These are phyloP conservation scores for Globisporangium irregulare DNA, from an alignment of 352 stramenopile genomes.

Conservation along the genomic window DNA sequence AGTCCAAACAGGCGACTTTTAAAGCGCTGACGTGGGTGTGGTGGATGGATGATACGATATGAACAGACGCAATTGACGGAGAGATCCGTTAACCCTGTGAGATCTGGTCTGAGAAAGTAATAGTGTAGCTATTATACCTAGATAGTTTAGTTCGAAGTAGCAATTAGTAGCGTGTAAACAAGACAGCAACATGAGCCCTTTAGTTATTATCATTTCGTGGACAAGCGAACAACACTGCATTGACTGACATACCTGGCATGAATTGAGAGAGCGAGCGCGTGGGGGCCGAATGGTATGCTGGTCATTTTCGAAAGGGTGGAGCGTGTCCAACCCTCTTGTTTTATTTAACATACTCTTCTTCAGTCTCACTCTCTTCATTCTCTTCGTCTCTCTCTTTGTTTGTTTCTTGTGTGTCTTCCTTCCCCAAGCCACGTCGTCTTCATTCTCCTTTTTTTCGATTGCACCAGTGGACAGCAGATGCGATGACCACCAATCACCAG, in stretches of 20 bases:
- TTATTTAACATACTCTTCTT: constrained; percentile 5
- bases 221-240: not conserved
- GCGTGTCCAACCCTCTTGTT: not conserved
- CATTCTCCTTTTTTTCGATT: constrained; percentile 1
- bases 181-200: not conserved
- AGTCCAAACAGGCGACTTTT: not conserved
- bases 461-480: not conserved
- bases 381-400: not conserved
- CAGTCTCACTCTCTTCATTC: not conserved
- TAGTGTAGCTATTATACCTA: not conserved
- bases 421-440: not conserved
- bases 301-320: not conserved
- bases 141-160: not conserved
- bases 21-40: not conserved
- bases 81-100: not conserved
- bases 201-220: not conserved
- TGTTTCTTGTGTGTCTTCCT: not conserved
- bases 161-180: not conserved
- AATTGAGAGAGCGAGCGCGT: not conserved
- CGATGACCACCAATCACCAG: not conserved
- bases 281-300: constrained; percentile 4
- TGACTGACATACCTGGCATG: too few species aligned
- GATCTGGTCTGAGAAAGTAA: not conserved
- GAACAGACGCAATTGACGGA: too few species aligned
- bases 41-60: not conserved